A percentile compares a stretch with the other conserved stretches of the same genome.
These are phyloP conservation scores for Eucalyptus decipiens DNA, from an alignment of 345 rosid species.

Conservation along the genomic window DNA sequence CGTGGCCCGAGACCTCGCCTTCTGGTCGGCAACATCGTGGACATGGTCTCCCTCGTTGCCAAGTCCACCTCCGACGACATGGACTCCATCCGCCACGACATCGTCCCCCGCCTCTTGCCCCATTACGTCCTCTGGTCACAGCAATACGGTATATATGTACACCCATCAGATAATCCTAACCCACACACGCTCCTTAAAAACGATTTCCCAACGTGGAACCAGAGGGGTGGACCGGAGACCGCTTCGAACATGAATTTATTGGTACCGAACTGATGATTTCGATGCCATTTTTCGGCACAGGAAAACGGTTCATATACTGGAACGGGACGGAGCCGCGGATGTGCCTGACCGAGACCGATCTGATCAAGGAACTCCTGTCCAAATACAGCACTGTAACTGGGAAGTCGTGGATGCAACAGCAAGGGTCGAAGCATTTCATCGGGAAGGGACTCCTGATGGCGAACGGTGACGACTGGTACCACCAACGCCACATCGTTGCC, in stretches of 20 bases:
- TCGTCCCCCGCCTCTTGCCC: constrained; percentile 73
- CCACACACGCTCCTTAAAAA: no score
- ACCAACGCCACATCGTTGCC: constrained; percentile 50
- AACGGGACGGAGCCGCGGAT: constrained; percentile 84
- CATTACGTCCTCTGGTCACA: constrained; percentile 77
- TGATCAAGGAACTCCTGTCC: constrained; percentile 63
- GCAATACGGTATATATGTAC: constrained; percentile 38
- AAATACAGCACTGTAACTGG: constrained; percentile 70
- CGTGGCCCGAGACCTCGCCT: constrained; percentile 72
- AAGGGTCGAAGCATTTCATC: constrained; percentile 77
- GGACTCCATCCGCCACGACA: constrained; percentile 53
- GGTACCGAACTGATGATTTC: background rate
- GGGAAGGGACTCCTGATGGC: constrained; percentile 60
- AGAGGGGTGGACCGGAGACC: background rate
- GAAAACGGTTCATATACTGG: constrained; percentile 84
- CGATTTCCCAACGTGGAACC: background rate
- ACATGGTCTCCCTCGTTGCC: constrained; percentile 49
- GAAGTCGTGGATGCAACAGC: constrained; percentile 86
- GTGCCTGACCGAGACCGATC: constrained; percentile 61
- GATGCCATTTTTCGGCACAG: constrained; percentile 6
- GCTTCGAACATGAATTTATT: background rate
- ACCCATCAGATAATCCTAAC: background rate
- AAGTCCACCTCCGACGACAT: constrained; percentile 49
- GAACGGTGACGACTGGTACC: constrained; percentile 18
- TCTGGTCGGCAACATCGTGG: constrained; percentile 71